Base-by-base conservation (phyloP, 345 rosid species). In the Cardamine resedifolia region DNA sequence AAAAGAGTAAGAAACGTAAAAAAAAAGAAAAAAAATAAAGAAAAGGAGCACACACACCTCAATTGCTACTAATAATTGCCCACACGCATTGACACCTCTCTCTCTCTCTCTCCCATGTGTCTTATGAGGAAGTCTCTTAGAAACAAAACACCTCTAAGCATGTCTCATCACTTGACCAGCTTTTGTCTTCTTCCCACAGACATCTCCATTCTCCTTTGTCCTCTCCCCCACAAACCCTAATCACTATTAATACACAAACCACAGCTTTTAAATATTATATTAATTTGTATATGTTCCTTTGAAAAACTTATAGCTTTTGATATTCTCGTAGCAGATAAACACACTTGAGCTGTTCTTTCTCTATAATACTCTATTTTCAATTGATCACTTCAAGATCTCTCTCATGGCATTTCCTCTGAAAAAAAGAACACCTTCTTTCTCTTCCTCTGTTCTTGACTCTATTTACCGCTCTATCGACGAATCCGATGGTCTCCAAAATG, bases 371-470 rank as follows among this genome's bases (percentile, higher is more conserved):
- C 34, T 36, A 33, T 64, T 43, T 58, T 64, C 7, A 34, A 4
- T 4, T 24, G 77, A 62, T 78, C 78, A 48, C 33, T 72, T 0
- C 16, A 53, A 58, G 76, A 70, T 7, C n/a, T 12, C 59, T 60
- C 21, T 61, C 18, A 61, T 61, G 75, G 47, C 80, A 1, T 9
- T 77, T 41, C 83, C 85, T 70, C 97, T 82, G 16, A 86, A 84
- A 50, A 89, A 87, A 67, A 84, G 89, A 75, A 83, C 90, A 51
- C 90, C 94, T 21, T 92, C 98, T 39, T 92, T 92, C 82, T 92
- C 98, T 68, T 89, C 98, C 4, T 81, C 87, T 49, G 81, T 89
- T 47, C 92, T 92, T 14, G 98, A 92, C 30, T 67, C 94, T 36
- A 83, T 92, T 48, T 86, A 81, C 71, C 90, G 88, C 30, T 92